A percentile compares a stretch with the other conserved stretches of the same genome.
phyloP scores from a whole-genome alignment of 148 eudicot species.

The Cornus controversa region DNA sequence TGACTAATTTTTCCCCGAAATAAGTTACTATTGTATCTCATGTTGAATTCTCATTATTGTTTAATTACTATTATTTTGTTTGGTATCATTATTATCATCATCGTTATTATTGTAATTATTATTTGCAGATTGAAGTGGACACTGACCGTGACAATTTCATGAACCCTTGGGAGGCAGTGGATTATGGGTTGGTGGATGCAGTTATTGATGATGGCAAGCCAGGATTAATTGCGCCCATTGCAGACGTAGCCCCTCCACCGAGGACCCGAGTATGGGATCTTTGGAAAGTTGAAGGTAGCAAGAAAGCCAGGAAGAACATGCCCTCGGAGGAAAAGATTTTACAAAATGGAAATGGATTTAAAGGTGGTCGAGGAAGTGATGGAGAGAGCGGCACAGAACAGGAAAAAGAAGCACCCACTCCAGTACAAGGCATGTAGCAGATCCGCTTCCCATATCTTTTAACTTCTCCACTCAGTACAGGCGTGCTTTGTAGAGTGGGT shows the following conservation, averaged over 20 bases:
- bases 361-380: conserved; percentile 11
- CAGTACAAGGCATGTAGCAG: conserved; percentile 26
- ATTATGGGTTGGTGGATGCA: conserved; percentile 78
- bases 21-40: background rate
- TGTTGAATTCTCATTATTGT: background rate
- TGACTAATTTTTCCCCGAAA: background rate
- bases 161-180: conserved; percentile 94
- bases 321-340: conserved; percentile 72
- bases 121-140: conserved; percentile 65
- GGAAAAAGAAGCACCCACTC: conserved; percentile 42
- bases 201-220: conserved; percentile 97
- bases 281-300: conserved; percentile 66
- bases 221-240: conserved; percentile 81
- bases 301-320: conserved; percentile 54
- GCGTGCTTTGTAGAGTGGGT: background rate
- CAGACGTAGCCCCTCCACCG: conserved; percentile 71
- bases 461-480: background rate
- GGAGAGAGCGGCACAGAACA: conserved; percentile 33
- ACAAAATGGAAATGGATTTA: conserved; percentile 29
- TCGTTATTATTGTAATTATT: background rate
- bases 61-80: background rate
- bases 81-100: too few species aligned
- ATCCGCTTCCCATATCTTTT: background rate
- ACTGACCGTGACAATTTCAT: conserved; percentile 74
- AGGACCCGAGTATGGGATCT: conserved; percentile 62